Evolutionary conservation across 2,329 filamentous ascomycete species (phyloP), one percentile per base, ranked within the genome.

Genomic region (Verticillium isaacii): DNA sequence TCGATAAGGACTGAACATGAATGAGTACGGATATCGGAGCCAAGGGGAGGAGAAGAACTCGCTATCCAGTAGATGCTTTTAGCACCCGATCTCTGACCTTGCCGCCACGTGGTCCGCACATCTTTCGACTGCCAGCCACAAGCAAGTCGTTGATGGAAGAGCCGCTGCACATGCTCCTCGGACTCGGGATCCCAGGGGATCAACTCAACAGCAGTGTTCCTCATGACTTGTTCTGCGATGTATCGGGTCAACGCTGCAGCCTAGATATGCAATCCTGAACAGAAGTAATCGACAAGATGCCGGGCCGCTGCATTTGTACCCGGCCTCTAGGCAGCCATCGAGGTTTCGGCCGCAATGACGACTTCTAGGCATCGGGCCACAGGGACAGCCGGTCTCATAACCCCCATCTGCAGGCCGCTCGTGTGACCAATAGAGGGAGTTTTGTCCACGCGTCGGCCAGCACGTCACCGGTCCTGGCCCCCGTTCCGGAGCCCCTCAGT

Each of bases 131-230:
- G 63, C 70, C 70, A 72, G 8, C 70, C 68, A 60, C 70, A 72
- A 9, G 60, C 64, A 12, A 64, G 58, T 5, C 70, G 64, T 60
- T 72, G 70, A 45, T 66, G 59, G 9, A 66, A 55, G 60, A 72
- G 57, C 2, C 69, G 57, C 12, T 68, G 39, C 7, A 68, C 41
- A 52, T 72, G 70, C 2, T 64, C 63, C 0, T 52, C 19, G 1
- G 69, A 70, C 8, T 69, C 61, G 0, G 68, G 63, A 50, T 71
- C 70, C 67, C 68, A 72, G 5, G 69, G 70, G 19, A 72, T 64
- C 23, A 71, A 36, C 34, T 36, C 34, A 14, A 36, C 14, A 9
- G 34, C 7, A 36, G 34, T 2, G 7, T 4, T 11, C 7, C 9
- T 11, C 34, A 36, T 36, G 34, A 14, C 34, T 14, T 36, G 34